These are phyloP conservation scores for Aspergillus udagawae DNA, from an alignment of 2,329 filamentous ascomycete species.

Conservation along the genomic window DNA sequence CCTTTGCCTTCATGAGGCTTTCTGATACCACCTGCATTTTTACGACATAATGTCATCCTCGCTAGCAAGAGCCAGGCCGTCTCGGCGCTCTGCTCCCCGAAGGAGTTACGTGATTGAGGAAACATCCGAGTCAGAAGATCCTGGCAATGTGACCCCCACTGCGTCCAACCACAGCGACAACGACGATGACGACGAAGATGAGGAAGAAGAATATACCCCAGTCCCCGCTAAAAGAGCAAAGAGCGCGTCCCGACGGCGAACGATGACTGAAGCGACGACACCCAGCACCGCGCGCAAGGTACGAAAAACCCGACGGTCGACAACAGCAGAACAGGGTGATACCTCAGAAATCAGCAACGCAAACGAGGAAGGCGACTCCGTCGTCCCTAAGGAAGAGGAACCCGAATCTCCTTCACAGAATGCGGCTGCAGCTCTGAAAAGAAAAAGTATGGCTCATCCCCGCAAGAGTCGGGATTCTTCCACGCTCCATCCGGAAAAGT, in stretches of 20 bases:
- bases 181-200: conserved; percentile 63
- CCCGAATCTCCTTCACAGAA: conserved; percentile 54
- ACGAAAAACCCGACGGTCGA: conserved; percentile 41
- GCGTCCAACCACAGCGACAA: conserved; percentile 46
- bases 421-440: conserved; percentile 58
- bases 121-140: conserved; percentile 68
- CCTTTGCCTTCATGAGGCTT: conserved; percentile 26
- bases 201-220: conserved; percentile 78
- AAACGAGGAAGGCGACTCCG: conserved; percentile 34
- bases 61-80: conserved; percentile 48
- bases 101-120: conserved; percentile 73
- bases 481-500: conserved; percentile 35
- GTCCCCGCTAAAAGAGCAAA: conserved; percentile 58
- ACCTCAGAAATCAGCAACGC: conserved; percentile 49
- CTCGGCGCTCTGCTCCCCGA: conserved; percentile 59
- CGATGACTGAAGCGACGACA: conserved; percentile 48
- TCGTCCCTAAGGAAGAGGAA: conserved; percentile 40
- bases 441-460: conserved; percentile 55
- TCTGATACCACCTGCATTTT: conserved; percentile 12
- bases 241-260: conserved; percentile 55
- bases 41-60: conserved; percentile 32
- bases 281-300: conserved; percentile 30
- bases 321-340: conserved; percentile 52
- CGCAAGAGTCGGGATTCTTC: conserved; percentile 41
- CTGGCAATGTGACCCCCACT: conserved; percentile 45